Base-by-base conservation (phyloP, 2,329 filamentous ascomycete genomes). In the Fusarium beomiforme region DNA sequence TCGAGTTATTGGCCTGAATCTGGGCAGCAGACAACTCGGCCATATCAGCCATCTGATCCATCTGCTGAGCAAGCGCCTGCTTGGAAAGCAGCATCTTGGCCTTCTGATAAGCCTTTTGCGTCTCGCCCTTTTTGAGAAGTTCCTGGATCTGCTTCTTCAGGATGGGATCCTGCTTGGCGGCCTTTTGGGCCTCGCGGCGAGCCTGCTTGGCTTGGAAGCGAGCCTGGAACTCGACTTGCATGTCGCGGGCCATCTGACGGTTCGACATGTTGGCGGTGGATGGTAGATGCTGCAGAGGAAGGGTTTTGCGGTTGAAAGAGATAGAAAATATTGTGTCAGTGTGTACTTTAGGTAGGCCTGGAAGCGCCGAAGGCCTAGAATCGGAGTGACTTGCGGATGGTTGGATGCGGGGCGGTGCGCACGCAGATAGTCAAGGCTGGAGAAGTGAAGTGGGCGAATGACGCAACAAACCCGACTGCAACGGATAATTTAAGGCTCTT, bases 11-110 rank as follows among this genome's bases (percentile, higher is more conserved):
- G 77, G 88, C 87, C 81, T 90, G 87, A 79, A 90, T 89, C 83
- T 90, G 88, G 6, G 87, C 85, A 49, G 86, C 85, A 31, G 84
- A 87, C 31, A 89, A 82, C 79, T 90, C 88, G 29, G 88, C 87
- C 87, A 89, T 89, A 80, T 90, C 88, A 79, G 88, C 88, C 78
- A 89, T 88, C 79, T 88, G 86, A 79, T 90, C 88, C 86, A 90
- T 89, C 81, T 90, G 88, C 76, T 87, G 84, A 14, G 88, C 88
- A 61, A 90, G 85, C 4, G 88, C 87, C 81, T 90, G 87, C 79
- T 89, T 89, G 46, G 85, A 87, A 26, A 90, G 84, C 46, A 90
- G 84, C 81, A 90, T 86, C 81, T 89, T 89, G 65, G 88, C 88
- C 80, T 90, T 90, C 71, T 89, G 87, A 64, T 89, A 88, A 39